Conservation (phyloP, 2,329 filamentous ascomycete species). For the Dothiorella sarmentorum region DNA sequence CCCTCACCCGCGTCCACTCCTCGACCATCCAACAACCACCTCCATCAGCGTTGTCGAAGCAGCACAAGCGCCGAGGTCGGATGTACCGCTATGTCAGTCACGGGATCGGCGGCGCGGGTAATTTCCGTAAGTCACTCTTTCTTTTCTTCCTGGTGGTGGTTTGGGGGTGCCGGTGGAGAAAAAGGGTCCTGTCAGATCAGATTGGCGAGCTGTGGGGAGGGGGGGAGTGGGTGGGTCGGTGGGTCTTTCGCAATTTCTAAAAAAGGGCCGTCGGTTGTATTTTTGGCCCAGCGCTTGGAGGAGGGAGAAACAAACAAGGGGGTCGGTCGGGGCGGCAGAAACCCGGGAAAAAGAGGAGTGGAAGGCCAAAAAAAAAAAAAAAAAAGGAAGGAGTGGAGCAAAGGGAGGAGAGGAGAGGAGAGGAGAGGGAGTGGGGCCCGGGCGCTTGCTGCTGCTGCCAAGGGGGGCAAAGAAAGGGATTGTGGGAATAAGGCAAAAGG, state of each 20-base stretch:
- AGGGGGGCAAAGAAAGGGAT: background rate
- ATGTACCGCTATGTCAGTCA: conserved; percentile 8
- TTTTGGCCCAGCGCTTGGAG: background rate
- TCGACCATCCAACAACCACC: background rate
- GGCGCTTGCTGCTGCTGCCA: background rate
- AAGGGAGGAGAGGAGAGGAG: background rate
- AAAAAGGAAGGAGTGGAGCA: background rate
- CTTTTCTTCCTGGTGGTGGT: background rate
- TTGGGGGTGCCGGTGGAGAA: too few relatives aligned
- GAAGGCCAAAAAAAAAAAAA: background rate
- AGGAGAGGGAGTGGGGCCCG: background rate
- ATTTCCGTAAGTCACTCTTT: background rate
- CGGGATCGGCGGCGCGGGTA: conserved; percentile 9
- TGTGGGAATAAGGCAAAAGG: background rate
- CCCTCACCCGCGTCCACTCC: background rate
- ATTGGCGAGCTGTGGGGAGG: background rate
- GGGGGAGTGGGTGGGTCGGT: background rate
- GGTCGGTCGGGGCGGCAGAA: too few relatives aligned
- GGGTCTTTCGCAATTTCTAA: too few relatives aligned
- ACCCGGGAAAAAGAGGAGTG: background rate
- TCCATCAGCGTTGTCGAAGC: background rate
- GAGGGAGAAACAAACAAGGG: too few relatives aligned
- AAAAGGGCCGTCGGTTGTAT: background rate
- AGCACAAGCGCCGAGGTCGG: background rate
- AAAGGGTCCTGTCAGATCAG: too few relatives aligned